A percentile compares a stretch with the other conserved stretches of the same genome.
Evolutionary conservation across 1,139 yeast genomes (phyloP).

Genomic region (Nakaseomyces uthaithaninus): DNA sequence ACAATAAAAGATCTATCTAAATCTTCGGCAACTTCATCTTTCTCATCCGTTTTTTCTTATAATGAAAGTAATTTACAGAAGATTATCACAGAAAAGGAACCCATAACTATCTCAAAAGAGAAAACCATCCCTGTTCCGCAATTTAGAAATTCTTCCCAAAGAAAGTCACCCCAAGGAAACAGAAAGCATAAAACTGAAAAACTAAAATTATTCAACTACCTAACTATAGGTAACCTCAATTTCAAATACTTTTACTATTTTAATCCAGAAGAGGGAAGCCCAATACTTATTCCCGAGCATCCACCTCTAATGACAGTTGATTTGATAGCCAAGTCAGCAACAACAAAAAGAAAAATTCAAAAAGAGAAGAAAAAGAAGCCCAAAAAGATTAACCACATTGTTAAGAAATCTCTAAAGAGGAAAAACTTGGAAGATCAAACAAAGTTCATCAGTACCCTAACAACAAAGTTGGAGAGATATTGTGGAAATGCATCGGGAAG

Average conservation of each 20-base stretch:
- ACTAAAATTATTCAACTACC: background rate
- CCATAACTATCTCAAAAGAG: background rate
- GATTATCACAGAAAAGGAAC: background rate
- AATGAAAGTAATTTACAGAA: background rate
- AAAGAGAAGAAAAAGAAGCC: background rate
- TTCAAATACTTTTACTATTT: slow-evolving; percentile 4
- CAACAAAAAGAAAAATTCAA: background rate
- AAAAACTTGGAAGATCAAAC: background rate
- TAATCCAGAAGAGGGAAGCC: slow-evolving; percentile 3
- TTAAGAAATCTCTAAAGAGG: background rate
- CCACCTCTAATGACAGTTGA: slow-evolving; percentile 6
- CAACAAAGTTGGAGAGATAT: slow-evolving; percentile 21
- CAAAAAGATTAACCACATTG: background rate
- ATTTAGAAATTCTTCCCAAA: no score
- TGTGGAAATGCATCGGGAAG: slow-evolving; percentile 18
- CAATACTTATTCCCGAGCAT: background rate
- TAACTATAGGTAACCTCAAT: background rate
- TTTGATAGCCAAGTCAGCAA: background rate
- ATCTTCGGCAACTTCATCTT: slow-evolving; percentile 1
- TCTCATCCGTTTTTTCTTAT: slow-evolving; percentile 2
- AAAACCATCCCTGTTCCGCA: background rate
- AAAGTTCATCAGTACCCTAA: slow-evolving; percentile 17
- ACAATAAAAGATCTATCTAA: background rate
- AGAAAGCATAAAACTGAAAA: background rate
- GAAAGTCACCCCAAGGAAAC: no score